phyloP scores from a whole-genome alignment of 345 rosid genomes.

The Melaleuca alternifolia region DNA sequence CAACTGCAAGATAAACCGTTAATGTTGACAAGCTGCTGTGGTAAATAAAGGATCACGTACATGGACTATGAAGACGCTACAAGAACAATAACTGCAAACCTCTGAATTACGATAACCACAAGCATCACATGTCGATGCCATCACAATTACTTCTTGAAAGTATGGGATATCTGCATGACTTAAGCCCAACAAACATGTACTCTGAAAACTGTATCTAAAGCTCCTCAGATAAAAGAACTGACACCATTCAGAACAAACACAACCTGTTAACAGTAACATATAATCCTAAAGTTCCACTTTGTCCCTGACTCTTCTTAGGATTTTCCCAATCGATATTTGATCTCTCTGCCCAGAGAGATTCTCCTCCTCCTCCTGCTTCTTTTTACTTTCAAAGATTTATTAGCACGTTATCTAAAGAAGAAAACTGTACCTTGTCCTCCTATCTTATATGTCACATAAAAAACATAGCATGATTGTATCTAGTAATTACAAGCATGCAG shows the following conservation, averaged over 20 bases:
- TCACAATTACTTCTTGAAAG: constrained; percentile 95
- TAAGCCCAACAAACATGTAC: constrained; percentile 22
- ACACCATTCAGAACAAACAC: not conserved
- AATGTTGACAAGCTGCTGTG: not conserved
- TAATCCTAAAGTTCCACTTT: not conserved
- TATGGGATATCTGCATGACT: constrained; percentile 73
- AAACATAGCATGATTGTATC: not conserved
- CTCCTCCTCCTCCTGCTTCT: not conserved
- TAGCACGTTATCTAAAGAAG: not conserved
- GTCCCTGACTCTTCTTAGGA: not conserved
- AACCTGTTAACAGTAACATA: not conserved
- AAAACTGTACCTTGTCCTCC: not conserved
- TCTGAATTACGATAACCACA: constrained; percentile 97
- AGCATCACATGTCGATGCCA: constrained; percentile 82
- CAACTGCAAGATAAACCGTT: constrained; percentile 37
- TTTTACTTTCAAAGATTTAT: not conserved
- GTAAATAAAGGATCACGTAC: not conserved
- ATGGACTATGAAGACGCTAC: not conserved
- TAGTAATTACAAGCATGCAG: not conserved
- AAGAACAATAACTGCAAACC: constrained; percentile 30
- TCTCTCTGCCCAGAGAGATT: not conserved
- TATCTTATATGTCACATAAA: not conserved
- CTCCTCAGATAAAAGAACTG: not conserved
- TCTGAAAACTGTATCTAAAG: not conserved
- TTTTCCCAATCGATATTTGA: not conserved